These are phyloP conservation scores for Limnanthes douglasii DNA, from an alignment of 345 rosid genomes.

Conservation along the genomic window DNA sequence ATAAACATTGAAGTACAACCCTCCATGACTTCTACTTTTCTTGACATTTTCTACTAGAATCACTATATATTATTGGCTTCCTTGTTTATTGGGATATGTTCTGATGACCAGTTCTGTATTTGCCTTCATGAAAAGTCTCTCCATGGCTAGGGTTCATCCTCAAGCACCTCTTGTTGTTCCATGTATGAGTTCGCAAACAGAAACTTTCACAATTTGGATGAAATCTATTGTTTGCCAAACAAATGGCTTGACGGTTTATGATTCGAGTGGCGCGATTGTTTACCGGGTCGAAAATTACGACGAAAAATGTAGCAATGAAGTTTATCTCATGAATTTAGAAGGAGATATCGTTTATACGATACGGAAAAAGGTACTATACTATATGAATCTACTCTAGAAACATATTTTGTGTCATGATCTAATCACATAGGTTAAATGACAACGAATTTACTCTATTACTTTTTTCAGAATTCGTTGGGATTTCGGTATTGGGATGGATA, in stretches of 20 bases:
- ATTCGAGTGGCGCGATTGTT: constrained; percentile 30
- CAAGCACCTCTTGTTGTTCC: constrained; percentile 12
- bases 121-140: too few species aligned
- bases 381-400: too few species aligned
- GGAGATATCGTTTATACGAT: constrained; percentile 45
- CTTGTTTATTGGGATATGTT: too few species aligned
- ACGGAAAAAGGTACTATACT: constrained; percentile 16
- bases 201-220: constrained; percentile 60
- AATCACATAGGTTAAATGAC: too few species aligned
- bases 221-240: constrained; percentile 43
- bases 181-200: constrained; percentile 18
- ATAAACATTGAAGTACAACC: too few species aligned
- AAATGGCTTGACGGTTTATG: constrained; percentile 52
- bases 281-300: constrained; percentile 54
- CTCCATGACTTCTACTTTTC: too few species aligned
- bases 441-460: background rate
- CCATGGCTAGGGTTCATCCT: constrained; percentile 40
- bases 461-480: constrained; percentile 14
- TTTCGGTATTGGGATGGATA: constrained; percentile 18
- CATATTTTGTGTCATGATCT: too few species aligned
- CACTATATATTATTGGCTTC: too few species aligned
- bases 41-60: too few species aligned
- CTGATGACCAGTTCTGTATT: too few species aligned
- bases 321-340: constrained; percentile 43
- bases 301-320: constrained; percentile 24